Evolutionary conservation across 2,329 filamentous ascomycete species (phyloP).

Genomic region (Colletotrichum sp.): DNA sequence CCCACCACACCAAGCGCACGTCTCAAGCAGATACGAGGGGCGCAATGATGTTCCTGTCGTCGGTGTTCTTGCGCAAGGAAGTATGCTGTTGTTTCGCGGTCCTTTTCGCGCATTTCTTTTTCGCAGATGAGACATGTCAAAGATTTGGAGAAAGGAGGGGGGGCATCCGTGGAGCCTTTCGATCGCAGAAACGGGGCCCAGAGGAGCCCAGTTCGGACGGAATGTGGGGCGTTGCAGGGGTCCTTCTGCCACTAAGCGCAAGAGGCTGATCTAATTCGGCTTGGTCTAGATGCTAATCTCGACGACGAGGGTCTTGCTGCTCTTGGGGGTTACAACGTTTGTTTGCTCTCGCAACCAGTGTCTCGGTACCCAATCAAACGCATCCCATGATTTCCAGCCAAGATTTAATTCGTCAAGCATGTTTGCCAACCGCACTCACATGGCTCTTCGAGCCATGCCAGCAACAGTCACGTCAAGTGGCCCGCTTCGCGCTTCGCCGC

Average conservation of each 20-base stretch:
- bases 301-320: conserved; percentile 4
- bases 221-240: neutral
- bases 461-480: neutral
- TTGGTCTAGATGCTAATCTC: conserved; percentile 17
- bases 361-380: conserved; percentile 9
- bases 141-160: neutral
- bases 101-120: neutral
- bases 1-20: neutral
- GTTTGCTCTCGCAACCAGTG: conserved; percentile 7
- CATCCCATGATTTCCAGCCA: neutral
- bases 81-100: neutral
- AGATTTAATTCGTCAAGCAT: neutral
- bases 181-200: neutral
- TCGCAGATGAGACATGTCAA: neutral
- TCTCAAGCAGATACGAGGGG: neutral
- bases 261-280: conserved; percentile 10
- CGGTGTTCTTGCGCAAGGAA: neutral
- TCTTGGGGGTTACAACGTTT: neutral
- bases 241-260: neutral
- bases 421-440: neutral
- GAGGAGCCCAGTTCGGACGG: neutral
- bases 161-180: neutral
- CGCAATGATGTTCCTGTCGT: neutral
- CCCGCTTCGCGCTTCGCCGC: neutral
- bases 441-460: neutral